Percentiles rank a stretch among this genome's conserved stretches.
These are phyloP conservation scores for Lasiosphaeria hispida DNA, from an alignment of 495 filamentous ascomycete genomes.

Conservation along the genomic window DNA sequence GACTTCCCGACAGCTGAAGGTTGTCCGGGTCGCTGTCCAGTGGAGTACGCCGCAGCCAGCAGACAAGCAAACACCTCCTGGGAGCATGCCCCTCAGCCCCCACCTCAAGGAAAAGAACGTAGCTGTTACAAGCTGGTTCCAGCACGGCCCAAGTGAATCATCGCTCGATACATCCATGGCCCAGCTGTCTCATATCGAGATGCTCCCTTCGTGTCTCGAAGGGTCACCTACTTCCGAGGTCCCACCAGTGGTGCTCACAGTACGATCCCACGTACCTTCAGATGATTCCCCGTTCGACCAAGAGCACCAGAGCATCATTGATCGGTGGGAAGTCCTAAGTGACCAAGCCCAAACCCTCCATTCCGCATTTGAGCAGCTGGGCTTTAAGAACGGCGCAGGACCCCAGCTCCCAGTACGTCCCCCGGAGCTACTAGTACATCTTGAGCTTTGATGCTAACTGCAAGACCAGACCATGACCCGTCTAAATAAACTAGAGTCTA, in stretches of 20 bases:
- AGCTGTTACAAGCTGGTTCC: slow-evolving; percentile 49
- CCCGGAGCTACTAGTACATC: background rate
- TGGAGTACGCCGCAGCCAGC: slow-evolving; percentile 43
- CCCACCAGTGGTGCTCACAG: slow-evolving; percentile 64
- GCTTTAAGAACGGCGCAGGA: slow-evolving; percentile 51
- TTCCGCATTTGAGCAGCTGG: slow-evolving; percentile 70
- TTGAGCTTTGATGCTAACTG: slow-evolving; percentile 11
- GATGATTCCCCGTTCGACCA: slow-evolving; percentile 55
- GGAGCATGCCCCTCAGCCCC: slow-evolving; percentile 36
- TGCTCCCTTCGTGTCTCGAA: slow-evolving; percentile 60
- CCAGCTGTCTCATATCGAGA: slow-evolving; percentile 63
- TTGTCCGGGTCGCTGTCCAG: slow-evolving; percentile 60
- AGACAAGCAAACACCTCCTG: slow-evolving; percentile 39
- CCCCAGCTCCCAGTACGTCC: slow-evolving; percentile 41
- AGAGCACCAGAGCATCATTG: slow-evolving; percentile 64
- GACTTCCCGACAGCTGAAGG: slow-evolving; percentile 61
- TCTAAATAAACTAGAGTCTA: slow-evolving; percentile 65
- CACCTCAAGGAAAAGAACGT: slow-evolving; percentile 49
- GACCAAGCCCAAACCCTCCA: slow-evolving; percentile 61
- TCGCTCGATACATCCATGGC: slow-evolving; percentile 52
- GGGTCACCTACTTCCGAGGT: slow-evolving; percentile 23
- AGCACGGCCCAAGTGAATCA: slow-evolving; percentile 40
- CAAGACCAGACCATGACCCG: slow-evolving; percentile 51
- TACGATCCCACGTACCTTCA: slow-evolving; percentile 62
- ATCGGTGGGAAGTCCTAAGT: slow-evolving; percentile 71